Evolutionary conservation across 805 yeast genomes (phyloP).

Genomic region (Sungouiozyma ichnusensis): DNA sequence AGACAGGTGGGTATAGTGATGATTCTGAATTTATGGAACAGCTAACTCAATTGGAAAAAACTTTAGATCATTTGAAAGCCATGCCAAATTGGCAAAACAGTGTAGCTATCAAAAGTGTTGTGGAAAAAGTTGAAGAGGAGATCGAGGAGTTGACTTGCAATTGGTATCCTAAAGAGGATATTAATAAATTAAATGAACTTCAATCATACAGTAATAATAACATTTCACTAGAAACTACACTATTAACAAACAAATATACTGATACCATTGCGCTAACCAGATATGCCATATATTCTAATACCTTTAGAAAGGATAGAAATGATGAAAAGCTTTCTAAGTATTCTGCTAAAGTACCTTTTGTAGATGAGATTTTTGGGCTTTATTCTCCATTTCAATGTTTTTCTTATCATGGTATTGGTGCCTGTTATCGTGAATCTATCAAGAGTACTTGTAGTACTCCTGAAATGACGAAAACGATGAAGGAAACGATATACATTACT

Average conservation of each 20-base stretch:
- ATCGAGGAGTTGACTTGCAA: constrained; percentile 7
- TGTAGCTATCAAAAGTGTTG: constrained; percentile 8
- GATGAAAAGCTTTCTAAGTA: neutral
- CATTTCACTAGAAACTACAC: constrained; percentile 20
- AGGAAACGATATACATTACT: constrained; percentile 23
- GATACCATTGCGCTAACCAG: constrained; percentile 17
- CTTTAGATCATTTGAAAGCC: constrained; percentile 9
- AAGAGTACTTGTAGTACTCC: constrained; percentile 1
- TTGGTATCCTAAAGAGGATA: constrained; percentile 18
- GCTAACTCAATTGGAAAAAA: constrained; percentile 10
- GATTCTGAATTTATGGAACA: constrained; percentile 13
- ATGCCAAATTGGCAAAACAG: constrained; percentile 1
- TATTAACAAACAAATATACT: constrained; percentile 21
- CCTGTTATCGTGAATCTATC: constrained; percentile 12
- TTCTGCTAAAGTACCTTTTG: constrained; percentile 12
- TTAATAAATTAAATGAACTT: constrained; percentile 3
- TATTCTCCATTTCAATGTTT: constrained; percentile 21
- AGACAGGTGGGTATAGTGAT: constrained; percentile 8
- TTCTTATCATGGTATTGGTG: constrained; percentile 25
- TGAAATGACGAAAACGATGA: constrained; percentile 34
- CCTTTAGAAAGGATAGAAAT: neutral
- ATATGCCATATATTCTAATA: constrained; percentile 14
- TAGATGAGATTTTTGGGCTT: constrained; percentile 24
- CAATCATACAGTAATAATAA: neutral
- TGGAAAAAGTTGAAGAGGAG: constrained; percentile 11